Base-by-base conservation (phyloP, 441 rosid species). In the Adansonia rubrostipa region DNA sequence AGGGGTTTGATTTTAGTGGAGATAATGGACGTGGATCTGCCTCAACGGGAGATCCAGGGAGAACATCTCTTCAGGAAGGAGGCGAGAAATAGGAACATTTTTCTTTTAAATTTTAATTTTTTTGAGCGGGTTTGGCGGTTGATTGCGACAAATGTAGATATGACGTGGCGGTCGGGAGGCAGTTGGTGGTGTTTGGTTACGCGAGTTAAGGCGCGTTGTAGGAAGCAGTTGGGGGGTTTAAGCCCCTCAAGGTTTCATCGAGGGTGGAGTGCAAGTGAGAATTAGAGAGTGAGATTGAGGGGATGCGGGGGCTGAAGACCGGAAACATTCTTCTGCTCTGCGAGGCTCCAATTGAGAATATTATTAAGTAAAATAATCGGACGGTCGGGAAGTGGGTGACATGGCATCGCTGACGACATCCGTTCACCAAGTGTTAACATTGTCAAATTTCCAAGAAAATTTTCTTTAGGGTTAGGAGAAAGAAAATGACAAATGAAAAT, bases 121-220 rank as follows among this genome's bases (percentile, higher is more conserved):
- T 17, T 15, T 6, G 8, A 42, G 15, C 22, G 57, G 54, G 62
- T 14, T 68, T 71, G 84, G 79, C 79, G 48, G 85, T 76, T 77
- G 80, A 74, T 53, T 51, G 56, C 36, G 70, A 79, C 42, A 67
- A 33, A 48, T n/a, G 50, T 24, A 45, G 50, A 19, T 9, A 40
- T 80, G 82, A 84, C 84, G 87, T 84, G 82, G 84, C 84, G 48
- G 48, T 50, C n/a, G 14, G 14, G 3, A 20, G 58, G 9, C 77
- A 76, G 80, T 73, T 62, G 80, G 77, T 79, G 71, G 44, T 4
- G 10, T 42, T 60, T 19, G 28, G 28, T 72, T 9, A 72, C 75
- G 75, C 13, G 50, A 50, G 50, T 72, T 54, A 6, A 54, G 74
- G 74, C 19, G 74, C 74, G 22, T 50, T 24, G 22, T 50, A 1